A percentile compares a stretch with the other conserved stretches of the same genome.
These are phyloP conservation scores for Phoenix roebelenii DNA, from an alignment of 176 grass and related monocot species.

Conservation along the genomic window DNA sequence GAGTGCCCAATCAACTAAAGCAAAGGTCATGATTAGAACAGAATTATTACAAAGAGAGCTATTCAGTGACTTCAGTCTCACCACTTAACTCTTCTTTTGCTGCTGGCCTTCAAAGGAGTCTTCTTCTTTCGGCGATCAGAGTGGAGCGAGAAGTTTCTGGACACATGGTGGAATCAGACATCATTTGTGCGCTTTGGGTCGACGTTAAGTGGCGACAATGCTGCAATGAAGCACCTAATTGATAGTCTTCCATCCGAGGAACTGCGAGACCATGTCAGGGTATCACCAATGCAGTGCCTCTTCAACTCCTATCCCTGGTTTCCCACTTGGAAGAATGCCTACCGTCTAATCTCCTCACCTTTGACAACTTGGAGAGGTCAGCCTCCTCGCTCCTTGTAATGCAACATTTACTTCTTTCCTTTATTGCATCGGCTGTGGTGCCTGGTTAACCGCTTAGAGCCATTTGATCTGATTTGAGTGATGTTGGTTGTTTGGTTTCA, in stretches of 20 bases:
- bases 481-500: slow-evolving; percentile 18
- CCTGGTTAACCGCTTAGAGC: too few relatives aligned
- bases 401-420: too few relatives aligned
- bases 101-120: slow-evolving; percentile 26
- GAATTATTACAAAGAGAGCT: too few relatives aligned
- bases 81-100: too few relatives aligned
- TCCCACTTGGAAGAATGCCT: slow-evolving; percentile 34
- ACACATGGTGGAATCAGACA: slow-evolving; percentile 83
- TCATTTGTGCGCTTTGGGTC: slow-evolving; percentile 71
- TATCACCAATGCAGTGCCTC: slow-evolving; percentile 69
- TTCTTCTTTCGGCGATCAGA: slow-evolving; percentile 71
- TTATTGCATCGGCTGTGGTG: too few relatives aligned
- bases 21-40: too few relatives aligned
- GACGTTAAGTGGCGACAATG: slow-evolving; percentile 78
- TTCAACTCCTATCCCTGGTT: slow-evolving; percentile 95
- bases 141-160: slow-evolving; percentile 57
- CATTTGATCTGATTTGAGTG: background rate
- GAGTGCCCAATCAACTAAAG: too few relatives aligned
- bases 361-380: slow-evolving; percentile 64
- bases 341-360: slow-evolving; percentile 39
- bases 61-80: too few relatives aligned
- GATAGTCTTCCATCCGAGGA: slow-evolving; percentile 42
- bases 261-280: slow-evolving; percentile 34
- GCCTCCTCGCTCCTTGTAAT: too few relatives aligned
- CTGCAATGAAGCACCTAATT: slow-evolving; percentile 53